phyloP scores from a whole-genome alignment of 1,284 basidiomycete genomes.

The Cerioporus squamosus region DNA sequence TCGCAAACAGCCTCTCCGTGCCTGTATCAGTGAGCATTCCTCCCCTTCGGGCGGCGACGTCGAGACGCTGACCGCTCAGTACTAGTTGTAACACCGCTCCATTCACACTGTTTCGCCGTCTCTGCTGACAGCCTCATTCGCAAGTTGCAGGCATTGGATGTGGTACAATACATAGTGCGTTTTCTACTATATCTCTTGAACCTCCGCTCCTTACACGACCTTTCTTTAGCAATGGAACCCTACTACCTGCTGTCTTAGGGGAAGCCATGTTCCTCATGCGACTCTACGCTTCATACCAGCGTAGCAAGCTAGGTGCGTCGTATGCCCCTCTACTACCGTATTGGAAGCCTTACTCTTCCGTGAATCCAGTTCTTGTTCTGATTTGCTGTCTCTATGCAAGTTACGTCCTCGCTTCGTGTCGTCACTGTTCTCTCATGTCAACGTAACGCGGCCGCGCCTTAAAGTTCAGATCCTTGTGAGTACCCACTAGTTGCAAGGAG shows the following conservation, averaged over 20 bases:
- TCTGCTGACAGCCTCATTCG: background rate
- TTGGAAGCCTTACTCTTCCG: too few species aligned
- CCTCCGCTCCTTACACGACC: background rate
- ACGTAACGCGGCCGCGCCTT: background rate
- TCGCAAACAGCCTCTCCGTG: background rate
- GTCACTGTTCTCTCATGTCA: background rate
- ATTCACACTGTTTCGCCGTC: too few species aligned
- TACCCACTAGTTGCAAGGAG: too few species aligned
- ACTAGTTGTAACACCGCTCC: background rate
- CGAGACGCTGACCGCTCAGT: too few species aligned
- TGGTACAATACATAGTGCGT: constrained; percentile 16
- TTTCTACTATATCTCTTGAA: rapidly evolving
- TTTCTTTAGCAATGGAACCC: constrained; percentile 8
- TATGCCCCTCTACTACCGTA: background rate
- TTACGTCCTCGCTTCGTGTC: background rate
- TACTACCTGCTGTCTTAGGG: constrained; percentile 11
- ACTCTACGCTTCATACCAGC: constrained; percentile 18
- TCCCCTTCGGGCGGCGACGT: too few species aligned
- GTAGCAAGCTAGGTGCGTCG: constrained; percentile 7
- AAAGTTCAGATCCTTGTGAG: background rate
- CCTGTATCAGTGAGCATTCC: background rate
- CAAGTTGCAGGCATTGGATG: constrained; percentile 17
- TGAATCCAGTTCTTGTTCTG: background rate
- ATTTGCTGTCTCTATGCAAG: constrained; percentile 6
- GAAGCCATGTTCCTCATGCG: constrained; percentile 19